Evolutionary conservation across 768 basidiomycete genomes (phyloP), one percentile per base, ranked within the genome.

Genomic region (Termitomyces sp.): DNA sequence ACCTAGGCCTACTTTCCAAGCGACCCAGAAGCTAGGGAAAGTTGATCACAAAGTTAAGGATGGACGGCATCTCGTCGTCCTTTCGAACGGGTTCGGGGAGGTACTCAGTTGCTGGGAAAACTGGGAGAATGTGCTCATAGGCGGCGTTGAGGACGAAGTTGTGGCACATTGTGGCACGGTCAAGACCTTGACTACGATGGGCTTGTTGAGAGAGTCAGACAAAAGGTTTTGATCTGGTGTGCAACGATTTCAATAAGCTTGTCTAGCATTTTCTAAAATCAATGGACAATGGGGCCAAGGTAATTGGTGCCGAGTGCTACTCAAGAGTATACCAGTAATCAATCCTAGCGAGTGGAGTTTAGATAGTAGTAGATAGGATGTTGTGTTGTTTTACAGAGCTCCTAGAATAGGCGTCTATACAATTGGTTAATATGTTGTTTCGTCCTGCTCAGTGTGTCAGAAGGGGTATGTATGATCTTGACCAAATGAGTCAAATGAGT

Each of bases 111-210:
- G 77, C n/a, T 59, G 65, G 53, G 74, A 74, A 18, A 72, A 71
- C 51, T 85, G 83, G 83, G 76, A 81, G 55, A 67, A 69, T 46
- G 78, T 85, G 0, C 40, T 68, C n/a, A 77, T 85, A 33, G 72
- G 59, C 7, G 81, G 79, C 3, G 80, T 75, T 10, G 66, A 74
- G 5, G 80, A 82, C 59, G 83, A 85, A 61, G 83, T 85, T 7
- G 74, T 66, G 9, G 83, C 83, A 1, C 83, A 85, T 65, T 71
- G 69, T 44, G 83, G 81, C 74, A 71, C 3, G 62, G 63, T 3
- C 72, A 73, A 57, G 83, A 85, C 64, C 57, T 77, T 56, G 78
- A 77, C 12, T 85, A 85, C 61, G 74, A 78, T 27, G 70, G 57
- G 13, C 65, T 84, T 32, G 73, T 83, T 4, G 73, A 75, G 41